phyloP scores from a whole-genome alignment of 371 early-diverging fungal genomes.

The Mortierella sp. region DNA sequence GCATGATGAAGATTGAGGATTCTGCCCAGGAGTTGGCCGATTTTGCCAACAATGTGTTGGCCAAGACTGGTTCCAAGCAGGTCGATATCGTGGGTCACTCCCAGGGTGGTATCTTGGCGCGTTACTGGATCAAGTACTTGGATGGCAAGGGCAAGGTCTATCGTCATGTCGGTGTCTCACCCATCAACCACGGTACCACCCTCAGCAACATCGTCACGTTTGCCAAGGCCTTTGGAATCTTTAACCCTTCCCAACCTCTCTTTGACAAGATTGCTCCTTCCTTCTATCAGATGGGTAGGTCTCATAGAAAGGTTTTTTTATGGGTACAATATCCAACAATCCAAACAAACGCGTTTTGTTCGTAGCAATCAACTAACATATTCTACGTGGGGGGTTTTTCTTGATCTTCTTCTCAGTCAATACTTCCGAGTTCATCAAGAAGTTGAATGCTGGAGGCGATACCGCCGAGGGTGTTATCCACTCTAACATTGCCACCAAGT shows the following conservation, averaged over 20 bases:
- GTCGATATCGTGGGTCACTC: slow-evolving; percentile 54
- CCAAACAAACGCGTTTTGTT: not conserved
- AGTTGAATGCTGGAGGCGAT: slow-evolving; percentile 42
- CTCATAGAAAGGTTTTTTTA: not conserved
- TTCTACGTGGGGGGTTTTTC: not conserved
- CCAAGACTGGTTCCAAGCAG: slow-evolving; percentile 21
- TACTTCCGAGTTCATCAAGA: slow-evolving; percentile 31
- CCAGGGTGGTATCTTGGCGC: slow-evolving; percentile 45
- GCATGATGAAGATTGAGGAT: slow-evolving; percentile 34
- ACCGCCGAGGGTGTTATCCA: slow-evolving; percentile 30
- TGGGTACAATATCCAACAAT: not conserved
- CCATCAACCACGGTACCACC: slow-evolving; percentile 48
- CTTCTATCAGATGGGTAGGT: slow-evolving; percentile 36
- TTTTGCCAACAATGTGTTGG: slow-evolving; percentile 35
- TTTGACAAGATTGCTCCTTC: slow-evolving; percentile 32
- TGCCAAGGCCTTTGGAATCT: slow-evolving; percentile 27
- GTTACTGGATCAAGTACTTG: slow-evolving; percentile 53
- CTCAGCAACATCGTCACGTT: slow-evolving; percentile 15
- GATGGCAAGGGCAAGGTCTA: slow-evolving; percentile 46
- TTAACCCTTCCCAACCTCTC: slow-evolving; percentile 14
- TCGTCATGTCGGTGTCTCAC: slow-evolving; percentile 33
- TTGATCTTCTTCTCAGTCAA: slow-evolving; percentile 3
- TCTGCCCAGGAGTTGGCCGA: slow-evolving; percentile 35
- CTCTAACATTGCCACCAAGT: slow-evolving; percentile 41
- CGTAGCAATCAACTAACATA: not conserved